Base-by-base conservation (phyloP, 202 grass and related monocot genomes). In the Carex sylvatica region DNA sequence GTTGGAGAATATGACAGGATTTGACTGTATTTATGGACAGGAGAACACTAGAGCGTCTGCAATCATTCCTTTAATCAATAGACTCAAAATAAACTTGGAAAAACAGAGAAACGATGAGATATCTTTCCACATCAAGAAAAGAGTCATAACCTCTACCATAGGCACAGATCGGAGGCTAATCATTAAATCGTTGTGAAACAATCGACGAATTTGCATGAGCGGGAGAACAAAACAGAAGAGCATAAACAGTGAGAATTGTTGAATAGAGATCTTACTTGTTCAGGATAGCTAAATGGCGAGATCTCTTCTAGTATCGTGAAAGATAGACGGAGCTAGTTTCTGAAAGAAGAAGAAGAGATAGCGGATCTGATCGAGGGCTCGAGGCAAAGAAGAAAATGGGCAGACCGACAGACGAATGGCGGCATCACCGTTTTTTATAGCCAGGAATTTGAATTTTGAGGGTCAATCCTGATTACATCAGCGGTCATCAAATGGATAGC, bases 241-340 rank as follows among this genome's bases (percentile, higher is more conserved):
- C 13, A 20, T 74, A 68, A 12, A 55, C 44, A 55, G 26, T 68
- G 73, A 52, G 62, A 10, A 66, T n/a, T 10, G 16, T 35, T 40
- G 30, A 51, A 56, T 82, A 30, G 62, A 80, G 58, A 80, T 80
- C 78, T 64, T 62, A 80, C 78, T 42, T n/a, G 33, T 80, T 24
- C 15, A 40, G 33, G 23, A 49, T 22, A 61, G 56, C n/a, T 46
- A 63, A 63, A 13, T 61, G 18, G 58, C 58, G 23, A 63, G 28
- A 79, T 79, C 55, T 31, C 75, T 6, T 61, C 76, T 79, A 62
- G 67, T 46, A 40, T 42, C 40, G 16, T 70, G 36, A 8, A 44
- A 46, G n/a, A 10, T 13, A 3, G 24, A 64, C 10, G 65, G 65
- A 68, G 35, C 18, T 3, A 19, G 36, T n/a, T 70, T 70, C 35